These are phyloP conservation scores for Chimonanthus praecox DNA, from an alignment of 164 flowering plant genomes.

Conservation along the genomic window DNA sequence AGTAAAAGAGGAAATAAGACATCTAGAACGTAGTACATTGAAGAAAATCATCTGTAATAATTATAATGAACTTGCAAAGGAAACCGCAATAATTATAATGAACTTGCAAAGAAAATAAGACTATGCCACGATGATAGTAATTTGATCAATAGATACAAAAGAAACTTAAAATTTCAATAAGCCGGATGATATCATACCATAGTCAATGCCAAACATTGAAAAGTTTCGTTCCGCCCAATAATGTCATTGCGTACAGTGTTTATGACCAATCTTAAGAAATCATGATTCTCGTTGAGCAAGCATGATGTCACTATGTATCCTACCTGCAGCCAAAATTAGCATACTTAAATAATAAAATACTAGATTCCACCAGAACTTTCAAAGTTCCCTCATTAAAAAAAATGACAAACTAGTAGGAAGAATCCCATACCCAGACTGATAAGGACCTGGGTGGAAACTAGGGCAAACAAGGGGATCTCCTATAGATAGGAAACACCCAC, in stretches of 20 bases:
- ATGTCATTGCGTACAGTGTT: constrained; percentile 97
- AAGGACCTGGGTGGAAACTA: no score
- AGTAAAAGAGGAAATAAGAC: no score
- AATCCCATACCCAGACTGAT: no score
- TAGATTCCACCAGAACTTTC: not conserved
- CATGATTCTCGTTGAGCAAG: constrained; percentile 95
- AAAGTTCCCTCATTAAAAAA: no score
- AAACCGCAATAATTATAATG: not conserved
- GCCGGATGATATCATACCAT: constrained; percentile 49
- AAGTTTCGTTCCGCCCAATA: constrained; percentile 98
- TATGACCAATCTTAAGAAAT: constrained; percentile 89
- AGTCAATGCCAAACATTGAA: constrained; percentile 93
- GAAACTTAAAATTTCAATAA: not conserved
- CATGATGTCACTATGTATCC: constrained; percentile 94
- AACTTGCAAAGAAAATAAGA: not conserved
- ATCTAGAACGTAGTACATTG: no score
- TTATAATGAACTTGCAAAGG: not conserved
- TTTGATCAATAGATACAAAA: not conserved
- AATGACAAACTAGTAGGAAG: not conserved
- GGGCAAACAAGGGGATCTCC: no score
- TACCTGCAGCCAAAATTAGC: constrained; percentile 56
- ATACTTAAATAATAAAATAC: not conserved
- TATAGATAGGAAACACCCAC: no score
- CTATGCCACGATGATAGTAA: not conserved
- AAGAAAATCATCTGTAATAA: not conserved